phyloP scores from a whole-genome alignment of 225 moss, liverwort and hornwort species.

The Bryum argenteum region DNA sequence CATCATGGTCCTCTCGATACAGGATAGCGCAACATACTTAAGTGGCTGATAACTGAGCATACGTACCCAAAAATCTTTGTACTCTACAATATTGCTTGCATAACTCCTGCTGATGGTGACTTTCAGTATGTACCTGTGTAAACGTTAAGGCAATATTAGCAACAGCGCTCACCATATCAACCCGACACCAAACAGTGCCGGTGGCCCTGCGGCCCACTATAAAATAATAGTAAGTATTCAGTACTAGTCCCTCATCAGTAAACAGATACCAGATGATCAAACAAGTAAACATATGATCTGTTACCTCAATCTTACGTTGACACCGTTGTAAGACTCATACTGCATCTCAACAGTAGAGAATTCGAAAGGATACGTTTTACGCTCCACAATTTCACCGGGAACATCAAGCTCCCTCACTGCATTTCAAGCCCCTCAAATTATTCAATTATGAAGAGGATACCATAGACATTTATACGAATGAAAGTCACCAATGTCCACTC shows the following conservation, averaged over 20 bases:
- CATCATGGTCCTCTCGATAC: slow-evolving; percentile 19
- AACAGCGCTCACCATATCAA: slow-evolving; percentile 1
- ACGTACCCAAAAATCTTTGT: slow-evolving; percentile 90
- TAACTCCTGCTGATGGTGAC: slow-evolving; percentile 99
- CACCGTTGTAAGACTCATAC: slow-evolving; percentile 97
- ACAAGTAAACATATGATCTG: background rate
- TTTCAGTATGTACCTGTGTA: slow-evolving; percentile 88
- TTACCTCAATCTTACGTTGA: slow-evolving; percentile 96
- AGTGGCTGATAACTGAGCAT: background rate
- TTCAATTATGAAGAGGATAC: background rate
- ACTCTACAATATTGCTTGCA: slow-evolving; percentile 96
- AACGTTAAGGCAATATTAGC: slow-evolving; percentile 2
- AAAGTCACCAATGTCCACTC: slow-evolving; percentile 28
- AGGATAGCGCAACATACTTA: slow-evolving; percentile 8
- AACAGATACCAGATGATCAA: slow-evolving; percentile 7
- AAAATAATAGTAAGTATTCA: slow-evolving; percentile 3
- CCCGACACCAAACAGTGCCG: background rate
- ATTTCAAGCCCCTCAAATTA: slow-evolving; percentile 28
- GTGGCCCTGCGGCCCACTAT: background rate
- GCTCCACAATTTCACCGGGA: slow-evolving; percentile 94
- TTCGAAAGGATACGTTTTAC: slow-evolving; percentile 93
- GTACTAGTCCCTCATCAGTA: background rate
- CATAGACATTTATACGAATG: background rate
- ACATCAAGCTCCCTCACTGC: slow-evolving; percentile 87
- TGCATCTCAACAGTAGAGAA: slow-evolving; percentile 99